A percentile compares a stretch with the other conserved stretches of the same genome.
Conservation (phyloP, 208 protist genomes). For the Acanthamoeba culbertsoni region DNA sequence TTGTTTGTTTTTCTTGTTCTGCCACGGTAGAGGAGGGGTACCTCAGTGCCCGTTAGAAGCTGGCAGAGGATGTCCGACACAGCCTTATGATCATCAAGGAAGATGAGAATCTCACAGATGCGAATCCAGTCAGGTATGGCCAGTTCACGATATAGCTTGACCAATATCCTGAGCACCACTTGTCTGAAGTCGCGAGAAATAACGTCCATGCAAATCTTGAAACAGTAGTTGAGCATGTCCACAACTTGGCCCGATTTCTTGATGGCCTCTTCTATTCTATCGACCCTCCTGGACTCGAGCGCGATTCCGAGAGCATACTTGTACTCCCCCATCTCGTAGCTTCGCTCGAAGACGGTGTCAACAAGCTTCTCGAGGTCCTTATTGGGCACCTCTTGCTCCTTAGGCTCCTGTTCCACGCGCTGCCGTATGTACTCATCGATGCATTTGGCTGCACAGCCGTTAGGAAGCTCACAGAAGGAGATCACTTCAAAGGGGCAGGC, state of each 20-base stretch:
- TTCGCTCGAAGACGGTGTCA: slow-evolving; percentile 82
- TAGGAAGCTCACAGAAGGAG: not conserved
- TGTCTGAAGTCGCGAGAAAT: slow-evolving; percentile 83
- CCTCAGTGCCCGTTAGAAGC: slow-evolving; percentile 80
- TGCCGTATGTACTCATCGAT: slow-evolving; percentile 93
- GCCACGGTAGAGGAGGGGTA: too few species aligned
- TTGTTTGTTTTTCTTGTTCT: too few species aligned
- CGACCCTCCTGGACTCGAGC: slow-evolving; percentile 85
- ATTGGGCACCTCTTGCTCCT: slow-evolving; percentile 48
- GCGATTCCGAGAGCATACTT: slow-evolving; percentile 86
- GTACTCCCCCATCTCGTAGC: slow-evolving; percentile 79
- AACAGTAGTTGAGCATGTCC: slow-evolving; percentile 91
- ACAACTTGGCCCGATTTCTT: slow-evolving; percentile 62
- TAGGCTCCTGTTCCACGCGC: slow-evolving; percentile 68
- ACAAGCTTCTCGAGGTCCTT: slow-evolving; percentile 74
- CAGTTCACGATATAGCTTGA: slow-evolving; percentile 85
- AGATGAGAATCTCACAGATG: slow-evolving; percentile 90
- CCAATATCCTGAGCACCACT: slow-evolving; percentile 88
- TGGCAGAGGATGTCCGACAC: slow-evolving; percentile 87
- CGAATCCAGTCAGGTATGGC: slow-evolving; percentile 51
- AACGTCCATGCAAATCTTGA: slow-evolving; percentile 88
- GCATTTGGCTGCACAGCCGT: slow-evolving; percentile 86
- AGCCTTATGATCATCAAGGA: slow-evolving; percentile 89
- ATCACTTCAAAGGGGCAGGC: not conserved
- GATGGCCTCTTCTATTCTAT: slow-evolving; percentile 83